Percentiles rank a stretch among this genome's conserved stretches.
Evolutionary conservation across 2,329 filamentous ascomycete species (phyloP).

Genomic region (Aspergillus brasiliensis): DNA sequence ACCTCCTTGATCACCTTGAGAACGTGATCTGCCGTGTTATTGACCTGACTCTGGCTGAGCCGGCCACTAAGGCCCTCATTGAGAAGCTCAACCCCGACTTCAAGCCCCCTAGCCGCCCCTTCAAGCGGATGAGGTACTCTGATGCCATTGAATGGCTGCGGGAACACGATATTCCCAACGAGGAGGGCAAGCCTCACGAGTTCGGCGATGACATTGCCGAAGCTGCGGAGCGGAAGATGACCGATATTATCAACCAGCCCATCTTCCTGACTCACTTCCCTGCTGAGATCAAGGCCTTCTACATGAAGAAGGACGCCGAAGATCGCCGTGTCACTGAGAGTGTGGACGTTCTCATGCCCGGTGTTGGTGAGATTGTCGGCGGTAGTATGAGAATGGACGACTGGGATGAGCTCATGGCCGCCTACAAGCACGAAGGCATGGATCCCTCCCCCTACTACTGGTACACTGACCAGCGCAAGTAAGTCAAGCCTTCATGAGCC

Average conservation of each 20-base stretch:
- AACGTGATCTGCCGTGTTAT: slow-evolving; percentile 84
- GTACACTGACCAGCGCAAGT: slow-evolving; percentile 98
- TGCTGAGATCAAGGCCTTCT: slow-evolving; percentile 96
- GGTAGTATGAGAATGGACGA: slow-evolving; percentile 95
- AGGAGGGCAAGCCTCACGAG: slow-evolving; percentile 83
- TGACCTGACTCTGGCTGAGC: slow-evolving; percentile 73
- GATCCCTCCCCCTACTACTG: slow-evolving; percentile 88
- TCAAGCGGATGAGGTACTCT: slow-evolving; percentile 90
- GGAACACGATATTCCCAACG: slow-evolving; percentile 88
- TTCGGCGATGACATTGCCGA: slow-evolving; percentile 99
- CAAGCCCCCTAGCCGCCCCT: slow-evolving; percentile 76
- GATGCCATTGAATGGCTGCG: slow-evolving; percentile 94
- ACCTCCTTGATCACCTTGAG: slow-evolving; percentile 86
- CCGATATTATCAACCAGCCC: slow-evolving; percentile 90
- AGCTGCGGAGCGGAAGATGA: slow-evolving; percentile 95
- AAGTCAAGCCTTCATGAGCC: slow-evolving; percentile 44
- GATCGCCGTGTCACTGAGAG: slow-evolving; percentile 88
- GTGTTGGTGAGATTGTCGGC: slow-evolving; percentile 95
- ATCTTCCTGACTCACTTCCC: slow-evolving; percentile 98
- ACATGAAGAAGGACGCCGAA: slow-evolving; percentile 86
- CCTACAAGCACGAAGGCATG: slow-evolving; percentile 85
- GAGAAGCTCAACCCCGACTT: slow-evolving; percentile 91
- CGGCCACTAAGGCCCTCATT: slow-evolving; percentile 70
- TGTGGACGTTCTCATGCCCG: slow-evolving; percentile 86
- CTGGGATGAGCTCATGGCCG: slow-evolving; percentile 84